Conservation (phyloP, 305 asterid species). For the Fraxinus velutina region DNA sequence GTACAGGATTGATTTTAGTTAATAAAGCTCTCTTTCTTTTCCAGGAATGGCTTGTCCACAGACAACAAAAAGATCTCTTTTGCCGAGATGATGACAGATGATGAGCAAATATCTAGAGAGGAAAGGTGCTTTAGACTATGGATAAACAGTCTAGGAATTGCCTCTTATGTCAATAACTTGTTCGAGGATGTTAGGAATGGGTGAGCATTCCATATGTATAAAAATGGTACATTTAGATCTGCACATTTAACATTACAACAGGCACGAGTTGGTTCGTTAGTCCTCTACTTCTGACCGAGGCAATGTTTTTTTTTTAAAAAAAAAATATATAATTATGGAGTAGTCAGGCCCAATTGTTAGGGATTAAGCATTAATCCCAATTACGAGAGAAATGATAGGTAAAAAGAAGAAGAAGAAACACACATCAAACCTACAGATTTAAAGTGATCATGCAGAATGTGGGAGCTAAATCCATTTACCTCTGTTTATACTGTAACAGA, state of each 20-base stretch:
- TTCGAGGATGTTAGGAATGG: slow-evolving; percentile 97
- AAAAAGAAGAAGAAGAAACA: background rate
- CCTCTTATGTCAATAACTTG: slow-evolving; percentile 74
- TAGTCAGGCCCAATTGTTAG: background rate
- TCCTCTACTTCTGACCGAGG: background rate
- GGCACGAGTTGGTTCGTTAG: background rate
- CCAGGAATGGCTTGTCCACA: slow-evolving; percentile 90
- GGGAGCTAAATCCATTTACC: background rate
- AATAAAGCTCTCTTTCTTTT: slow-evolving; percentile 2
- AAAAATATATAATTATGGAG: background rate
- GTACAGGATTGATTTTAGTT: background rate
- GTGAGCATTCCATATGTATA: slow-evolving; percentile 42
- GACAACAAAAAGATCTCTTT: slow-evolving; percentile 74
- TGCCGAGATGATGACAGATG: slow-evolving; percentile 96
- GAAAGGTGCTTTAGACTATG: slow-evolving; percentile 96
- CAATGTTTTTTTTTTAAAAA: background rate
- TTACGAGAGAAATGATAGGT: background rate
- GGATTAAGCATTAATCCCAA: background rate
- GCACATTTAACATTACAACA: background rate
- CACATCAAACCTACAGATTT: background rate
- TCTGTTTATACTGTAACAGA: background rate
- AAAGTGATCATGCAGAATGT: background rate
- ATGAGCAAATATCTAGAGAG: slow-evolving; percentile 82
- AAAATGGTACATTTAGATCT: background rate
- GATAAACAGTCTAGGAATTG: slow-evolving; percentile 90